A percentile compares a stretch with the other conserved stretches of the same genome.
These are phyloP conservation scores for Fusarium begoniae DNA, from an alignment of 2,329 filamentous ascomycete genomes.

Conservation along the genomic window DNA sequence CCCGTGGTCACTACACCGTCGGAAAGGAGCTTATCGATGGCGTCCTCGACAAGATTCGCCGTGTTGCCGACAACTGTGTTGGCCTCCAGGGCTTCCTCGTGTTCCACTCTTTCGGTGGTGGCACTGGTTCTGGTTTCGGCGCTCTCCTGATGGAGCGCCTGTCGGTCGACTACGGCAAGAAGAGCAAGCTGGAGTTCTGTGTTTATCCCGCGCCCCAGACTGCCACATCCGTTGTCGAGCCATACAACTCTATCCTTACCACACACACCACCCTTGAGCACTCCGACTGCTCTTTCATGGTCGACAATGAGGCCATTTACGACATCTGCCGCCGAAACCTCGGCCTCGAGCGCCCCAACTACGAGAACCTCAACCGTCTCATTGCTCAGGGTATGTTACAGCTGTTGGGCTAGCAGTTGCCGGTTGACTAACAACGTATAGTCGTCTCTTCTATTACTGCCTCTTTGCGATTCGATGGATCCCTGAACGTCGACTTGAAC, in stretches of 20 bases:
- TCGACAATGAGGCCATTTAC: conserved; percentile 99
- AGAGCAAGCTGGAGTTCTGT: conserved; percentile 99
- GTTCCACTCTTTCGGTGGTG: conserved; percentile 99
- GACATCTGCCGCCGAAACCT: conserved; percentile 99
- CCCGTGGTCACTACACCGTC: conserved; percentile 99
- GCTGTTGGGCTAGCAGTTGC: neutral
- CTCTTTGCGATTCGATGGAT: conserved; percentile 97
- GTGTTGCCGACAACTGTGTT: conserved; percentile 96
- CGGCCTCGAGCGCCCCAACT: conserved; percentile 96
- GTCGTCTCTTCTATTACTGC: conserved; percentile 99
- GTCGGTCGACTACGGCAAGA: conserved; percentile 99
- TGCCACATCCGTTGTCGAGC: conserved; percentile 97
- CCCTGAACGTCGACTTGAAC: conserved; percentile 98
- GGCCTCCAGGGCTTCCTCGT: conserved; percentile 99
- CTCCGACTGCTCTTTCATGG: conserved; percentile 99
- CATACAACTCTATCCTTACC: conserved; percentile 99
- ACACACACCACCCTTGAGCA: conserved; percentile 99
- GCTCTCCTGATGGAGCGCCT: conserved; percentile 98
- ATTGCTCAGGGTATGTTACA: conserved; percentile 83
- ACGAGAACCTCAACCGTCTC: conserved; percentile 98
- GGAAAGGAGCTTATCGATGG: conserved; percentile 99
- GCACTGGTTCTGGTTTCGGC: conserved; percentile 98
- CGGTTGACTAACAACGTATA: conserved; percentile 49
- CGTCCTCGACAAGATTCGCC: conserved; percentile 96
- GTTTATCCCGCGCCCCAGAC: conserved; percentile 98